phyloP scores from a whole-genome alignment of 257 asterid genomes.

The Oldenlandia corymbosa region DNA sequence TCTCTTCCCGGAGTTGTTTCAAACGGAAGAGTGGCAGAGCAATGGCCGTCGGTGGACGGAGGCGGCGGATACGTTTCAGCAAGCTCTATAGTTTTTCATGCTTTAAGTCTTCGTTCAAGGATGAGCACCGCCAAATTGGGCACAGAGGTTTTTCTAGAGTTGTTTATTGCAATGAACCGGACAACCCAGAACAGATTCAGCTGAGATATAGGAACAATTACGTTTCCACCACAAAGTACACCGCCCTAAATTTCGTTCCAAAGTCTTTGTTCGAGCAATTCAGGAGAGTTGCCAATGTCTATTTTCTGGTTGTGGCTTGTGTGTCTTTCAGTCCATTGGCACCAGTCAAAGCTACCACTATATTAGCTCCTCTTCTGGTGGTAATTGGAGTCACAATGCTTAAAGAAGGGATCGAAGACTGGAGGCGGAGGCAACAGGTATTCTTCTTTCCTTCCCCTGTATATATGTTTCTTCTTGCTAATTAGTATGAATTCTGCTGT shows the following conservation, averaged over 20 bases:
- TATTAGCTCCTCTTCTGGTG: constrained; percentile 64
- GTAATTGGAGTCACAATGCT: constrained; percentile 94
- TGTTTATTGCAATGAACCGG: constrained; percentile 85
- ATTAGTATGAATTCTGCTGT: too few species aligned
- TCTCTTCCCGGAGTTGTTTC: not conserved
- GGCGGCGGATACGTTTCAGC: constrained; percentile 40
- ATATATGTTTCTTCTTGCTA: too few species aligned
- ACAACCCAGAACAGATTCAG: constrained; percentile 50
- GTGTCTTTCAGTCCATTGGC: constrained; percentile 84
- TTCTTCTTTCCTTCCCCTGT: not conserved
- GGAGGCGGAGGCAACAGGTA: constrained; percentile 93
- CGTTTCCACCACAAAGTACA: constrained; percentile 89
- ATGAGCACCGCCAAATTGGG: constrained; percentile 74
- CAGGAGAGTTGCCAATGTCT: constrained; percentile 93
- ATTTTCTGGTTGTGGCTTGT: constrained; percentile 83
- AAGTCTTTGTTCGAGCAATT: constrained; percentile 95
- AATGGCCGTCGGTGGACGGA: constrained; percentile 42
- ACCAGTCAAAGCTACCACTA: constrained; percentile 68
- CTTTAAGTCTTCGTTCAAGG: constrained; percentile 38
- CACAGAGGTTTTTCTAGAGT: constrained; percentile 74
- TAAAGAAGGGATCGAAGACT: constrained; percentile 89
- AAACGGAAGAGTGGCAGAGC: not conserved
- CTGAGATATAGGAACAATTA: constrained; percentile 59
- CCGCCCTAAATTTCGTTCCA: constrained; percentile 67
- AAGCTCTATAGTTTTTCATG: constrained; percentile 73